phyloP scores from a whole-genome alignment of 768 basidiomycete species.

The Russula dissimulans region DNA sequence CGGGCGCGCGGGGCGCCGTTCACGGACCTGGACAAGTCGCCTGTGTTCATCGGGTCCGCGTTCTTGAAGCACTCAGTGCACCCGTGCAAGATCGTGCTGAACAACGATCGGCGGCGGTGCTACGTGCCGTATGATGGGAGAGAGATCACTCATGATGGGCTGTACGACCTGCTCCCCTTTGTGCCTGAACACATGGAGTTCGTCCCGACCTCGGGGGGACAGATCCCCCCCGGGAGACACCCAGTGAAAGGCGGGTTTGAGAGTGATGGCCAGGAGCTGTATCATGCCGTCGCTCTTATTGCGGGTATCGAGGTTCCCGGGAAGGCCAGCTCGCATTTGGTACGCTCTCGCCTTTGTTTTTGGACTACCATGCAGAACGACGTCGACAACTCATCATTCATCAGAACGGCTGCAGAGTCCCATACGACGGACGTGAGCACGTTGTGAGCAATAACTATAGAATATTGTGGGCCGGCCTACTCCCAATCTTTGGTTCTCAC shows the following conservation, averaged over 20 bases:
- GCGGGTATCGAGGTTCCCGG: constrained; percentile 56
- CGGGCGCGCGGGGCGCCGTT: constrained; percentile 44
- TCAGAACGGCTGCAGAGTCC: constrained; percentile 4
- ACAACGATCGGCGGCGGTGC: constrained; percentile 31
- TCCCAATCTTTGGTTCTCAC: neutral
- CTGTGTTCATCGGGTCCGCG: constrained; percentile 68
- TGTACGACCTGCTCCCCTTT: constrained; percentile 71
- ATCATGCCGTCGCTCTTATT: constrained; percentile 52
- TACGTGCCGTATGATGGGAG: constrained; percentile 55
- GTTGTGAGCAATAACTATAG: constrained; percentile 33
- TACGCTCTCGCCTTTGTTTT: constrained; percentile 24
- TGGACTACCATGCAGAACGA: neutral
- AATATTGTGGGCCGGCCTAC: constrained; percentile 29
- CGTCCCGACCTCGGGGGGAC: constrained; percentile 52
- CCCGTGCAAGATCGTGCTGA: constrained; percentile 70
- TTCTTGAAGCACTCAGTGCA: constrained; percentile 58
- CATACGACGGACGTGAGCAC: constrained; percentile 25
- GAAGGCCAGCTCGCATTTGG: constrained; percentile 63
- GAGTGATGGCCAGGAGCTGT: constrained; percentile 53
- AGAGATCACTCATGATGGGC: constrained; percentile 52
- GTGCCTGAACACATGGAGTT: constrained; percentile 62
- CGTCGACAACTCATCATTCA: neutral
- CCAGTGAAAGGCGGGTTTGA: constrained; percentile 74
- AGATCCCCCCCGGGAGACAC: constrained; percentile 44
- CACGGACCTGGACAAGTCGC: constrained; percentile 44